phyloP scores from a whole-genome alignment of 2,329 filamentous ascomycete species.

The Dothidotthia symphoricarpi region DNA sequence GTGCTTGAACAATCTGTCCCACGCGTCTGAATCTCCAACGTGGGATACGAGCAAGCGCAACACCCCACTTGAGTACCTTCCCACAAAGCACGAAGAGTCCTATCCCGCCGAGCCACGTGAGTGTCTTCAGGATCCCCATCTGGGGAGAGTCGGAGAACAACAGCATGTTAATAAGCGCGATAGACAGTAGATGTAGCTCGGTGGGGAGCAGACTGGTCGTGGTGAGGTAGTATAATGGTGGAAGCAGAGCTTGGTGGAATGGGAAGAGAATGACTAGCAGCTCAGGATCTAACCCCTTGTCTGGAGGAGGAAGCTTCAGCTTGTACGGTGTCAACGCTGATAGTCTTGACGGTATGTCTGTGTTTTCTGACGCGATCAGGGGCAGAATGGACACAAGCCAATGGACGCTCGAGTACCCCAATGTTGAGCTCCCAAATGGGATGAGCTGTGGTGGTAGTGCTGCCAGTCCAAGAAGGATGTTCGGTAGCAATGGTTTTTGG shows the following conservation, averaged over 20 bases:
- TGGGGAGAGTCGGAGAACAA: conserved; percentile 68
- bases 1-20: conserved; percentile 44
- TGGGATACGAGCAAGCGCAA: conserved; percentile 81
- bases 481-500: conserved; percentile 66
- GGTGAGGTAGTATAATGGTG: conserved; percentile 74
- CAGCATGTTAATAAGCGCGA: conserved; percentile 76
- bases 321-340: conserved; percentile 38
- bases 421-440: conserved; percentile 58
- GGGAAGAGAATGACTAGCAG: conserved; percentile 69
- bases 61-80: conserved; percentile 75
- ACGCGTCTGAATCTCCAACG: conserved; percentile 80
- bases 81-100: conserved; percentile 71
- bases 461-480: conserved; percentile 76
- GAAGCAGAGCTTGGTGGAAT: conserved; percentile 74
- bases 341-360: conserved; percentile 36
- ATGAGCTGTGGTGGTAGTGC: conserved; percentile 72
- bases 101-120: conserved; percentile 64
- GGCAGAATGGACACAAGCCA: conserved; percentile 77
- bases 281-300: conserved; percentile 54
- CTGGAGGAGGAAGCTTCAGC: conserved; percentile 31
- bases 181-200: conserved; percentile 83
- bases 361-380: conserved; percentile 54
- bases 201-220: conserved; percentile 84
- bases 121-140: conserved; percentile 43
- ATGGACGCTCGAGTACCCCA: conserved; percentile 66